A percentile compares a stretch with the other conserved stretches of the same genome.
phyloP scores from a whole-genome alignment of 1,284 basidiomycete genomes.

The Ceratobasidium sp. region DNA sequence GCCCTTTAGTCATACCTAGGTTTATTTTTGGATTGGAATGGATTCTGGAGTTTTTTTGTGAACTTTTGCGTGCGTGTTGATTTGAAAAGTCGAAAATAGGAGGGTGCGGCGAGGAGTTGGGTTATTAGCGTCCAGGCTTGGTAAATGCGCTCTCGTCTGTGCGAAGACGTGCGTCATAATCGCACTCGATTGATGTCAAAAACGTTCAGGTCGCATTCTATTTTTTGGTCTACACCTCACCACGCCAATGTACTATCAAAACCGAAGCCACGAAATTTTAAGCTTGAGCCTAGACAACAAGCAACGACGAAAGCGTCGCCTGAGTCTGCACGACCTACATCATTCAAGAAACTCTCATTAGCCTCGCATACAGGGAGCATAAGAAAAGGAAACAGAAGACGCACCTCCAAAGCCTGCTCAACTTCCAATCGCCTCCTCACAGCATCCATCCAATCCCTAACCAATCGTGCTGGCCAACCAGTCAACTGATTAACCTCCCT shows the following conservation, averaged over 20 bases:
- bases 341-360: constrained; percentile 5
- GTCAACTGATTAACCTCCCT: constrained; percentile 91
- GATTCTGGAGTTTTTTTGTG: background rate
- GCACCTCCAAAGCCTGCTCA: constrained; percentile 89
- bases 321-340: constrained; percentile 82
- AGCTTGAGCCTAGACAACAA: constrained; percentile 56
- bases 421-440: constrained; percentile 91
- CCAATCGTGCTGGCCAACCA: constrained; percentile 84
- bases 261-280: background rate
- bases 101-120: too few relatives aligned
- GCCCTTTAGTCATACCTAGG: constrained; percentile 25
- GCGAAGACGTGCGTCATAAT: too few relatives aligned
- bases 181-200: background rate
- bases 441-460: constrained; percentile 92
- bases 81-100: background rate
- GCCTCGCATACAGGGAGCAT: background rate
- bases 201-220: too few relatives aligned
- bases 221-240: too few relatives aligned
- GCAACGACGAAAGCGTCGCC: constrained; percentile 67
- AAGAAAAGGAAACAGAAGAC: constrained; percentile 47
- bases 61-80: background rate
- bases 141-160: too few relatives aligned
- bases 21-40: background rate
- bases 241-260: background rate
- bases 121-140: too few relatives aligned